A percentile compares a stretch with the other conserved stretches of the same genome.
Conservation (phyloP, 805 yeast genomes). For the Metschnikowia similis region DNA sequence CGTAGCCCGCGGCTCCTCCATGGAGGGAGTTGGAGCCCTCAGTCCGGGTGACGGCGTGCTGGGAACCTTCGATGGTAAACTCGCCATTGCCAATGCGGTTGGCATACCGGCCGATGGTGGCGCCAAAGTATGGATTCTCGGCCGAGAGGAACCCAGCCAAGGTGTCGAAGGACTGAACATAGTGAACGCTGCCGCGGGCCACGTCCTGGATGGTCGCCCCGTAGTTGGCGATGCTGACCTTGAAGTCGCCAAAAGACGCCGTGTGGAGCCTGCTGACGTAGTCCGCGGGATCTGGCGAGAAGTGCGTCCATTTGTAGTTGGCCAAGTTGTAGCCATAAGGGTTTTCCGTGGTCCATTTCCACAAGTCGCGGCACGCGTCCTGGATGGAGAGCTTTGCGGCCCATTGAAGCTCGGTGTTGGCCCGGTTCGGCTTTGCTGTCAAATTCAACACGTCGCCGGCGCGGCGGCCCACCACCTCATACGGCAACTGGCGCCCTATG, state of each 20-base stretch:
- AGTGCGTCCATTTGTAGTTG: conserved; percentile 31
- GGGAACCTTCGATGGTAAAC: conserved; percentile 37
- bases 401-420: conserved; percentile 66
- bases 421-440: conserved; percentile 67
- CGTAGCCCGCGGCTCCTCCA: conserved; percentile 52
- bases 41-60: conserved; percentile 40
- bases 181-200: conserved; percentile 33
- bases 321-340: conserved; percentile 54
- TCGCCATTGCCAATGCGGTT: conserved; percentile 50
- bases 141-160: conserved; percentile 24
- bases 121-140: conserved; percentile 52
- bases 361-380: conserved; percentile 65
- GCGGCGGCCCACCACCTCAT: conserved; percentile 61
- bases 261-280: conserved; percentile 35
- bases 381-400: conserved; percentile 50
- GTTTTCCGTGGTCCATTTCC: conserved; percentile 72
- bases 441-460: conserved; percentile 74
- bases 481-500: conserved; percentile 60
- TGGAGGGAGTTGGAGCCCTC: conserved; percentile 44
- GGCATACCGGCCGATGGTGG: conserved; percentile 63
- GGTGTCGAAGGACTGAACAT: conserved; percentile 37
- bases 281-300: conserved; percentile 14
- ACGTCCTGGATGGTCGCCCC: conserved; percentile 51
- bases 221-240: conserved; percentile 43
- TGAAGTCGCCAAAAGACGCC: conserved; percentile 25